Base-by-base conservation (phyloP, 2,329 filamentous ascomycete species). In the Colletotrichum musicola region DNA sequence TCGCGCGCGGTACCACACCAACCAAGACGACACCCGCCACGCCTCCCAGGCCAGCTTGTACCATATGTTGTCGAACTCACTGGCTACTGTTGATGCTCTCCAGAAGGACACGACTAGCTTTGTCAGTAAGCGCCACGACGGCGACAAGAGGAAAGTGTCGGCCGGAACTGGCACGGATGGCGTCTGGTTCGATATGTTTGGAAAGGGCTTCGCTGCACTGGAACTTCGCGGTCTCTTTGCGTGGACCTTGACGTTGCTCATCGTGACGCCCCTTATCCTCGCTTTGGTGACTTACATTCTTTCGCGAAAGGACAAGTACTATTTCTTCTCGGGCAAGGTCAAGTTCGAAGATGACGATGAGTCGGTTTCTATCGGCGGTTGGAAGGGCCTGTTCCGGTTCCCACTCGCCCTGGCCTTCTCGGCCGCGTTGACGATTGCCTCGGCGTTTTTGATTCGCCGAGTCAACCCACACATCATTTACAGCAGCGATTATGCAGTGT, bases 121-220 rank as follows among this genome's bases (percentile, higher is more conserved):
- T 74, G 86, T 88, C 58, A 88, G 90, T 5, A 80, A 83, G 16
- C 79, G 86, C 46, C 80, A 82, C 10, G 88, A 89, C 61, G 81
- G 84, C 6, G 83, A 86, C 64, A 83, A 84, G 58, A 88, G 86
- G 62, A 90, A 90, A 73, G 87, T 92, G 2, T 85, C 88, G 71
- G 92, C 90, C 70, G 92, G 93, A 10, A 84, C 82, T 42, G 89
- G 90, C 5, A 89, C 86, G 16, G 84, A 88, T 68, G 93, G 90
- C 35, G 94, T 98, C 14, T 99, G 95, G 94, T 98, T 98, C 76
- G 96, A 98, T 76, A 81, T 98, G 7, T 95, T 97, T 72, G 96
- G 95, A 50, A 87, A 85, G 63, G 85, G 85, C 1, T 94, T 98
- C 78, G 93, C 92, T 16, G 85, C 97, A 2, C 93, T 98, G 76